Evolutionary conservation across 257 asterid genomes (phyloP).

Genomic region (Ophiorrhiza pumila): DNA sequence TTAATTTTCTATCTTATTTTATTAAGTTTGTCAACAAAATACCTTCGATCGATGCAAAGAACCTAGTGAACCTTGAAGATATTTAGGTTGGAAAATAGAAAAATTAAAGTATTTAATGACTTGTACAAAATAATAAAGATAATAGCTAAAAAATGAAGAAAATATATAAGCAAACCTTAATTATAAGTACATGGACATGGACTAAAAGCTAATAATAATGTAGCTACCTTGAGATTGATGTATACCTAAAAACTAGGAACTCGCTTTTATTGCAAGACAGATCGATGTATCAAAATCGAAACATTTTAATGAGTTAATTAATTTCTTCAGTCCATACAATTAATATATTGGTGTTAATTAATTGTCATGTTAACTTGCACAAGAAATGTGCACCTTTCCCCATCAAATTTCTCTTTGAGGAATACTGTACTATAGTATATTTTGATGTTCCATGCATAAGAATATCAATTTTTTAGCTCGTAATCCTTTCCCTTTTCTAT

Average conservation of each 20-base stretch:
- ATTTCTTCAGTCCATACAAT: too few relatives aligned
- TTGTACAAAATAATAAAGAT: not conserved
- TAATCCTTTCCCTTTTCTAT: not conserved
- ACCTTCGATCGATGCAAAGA: too few relatives aligned
- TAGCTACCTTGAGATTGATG: slow-evolving; percentile 18
- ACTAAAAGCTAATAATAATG: not conserved
- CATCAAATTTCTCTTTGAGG: not conserved
- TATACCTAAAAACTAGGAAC: slow-evolving; percentile 17
- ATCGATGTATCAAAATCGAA: slow-evolving; percentile 5
- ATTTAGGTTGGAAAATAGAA: not conserved
- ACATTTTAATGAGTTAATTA: not conserved
- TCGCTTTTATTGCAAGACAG: slow-evolving; percentile 16
- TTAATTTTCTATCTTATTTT: not conserved
- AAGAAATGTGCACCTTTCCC: not conserved
- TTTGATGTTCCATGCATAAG: not conserved
- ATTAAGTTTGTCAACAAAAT: not conserved
- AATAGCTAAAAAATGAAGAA: too few relatives aligned
- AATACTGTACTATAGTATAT: not conserved
- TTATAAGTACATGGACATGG: not conserved
- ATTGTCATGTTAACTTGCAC: not conserved
- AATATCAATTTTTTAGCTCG: not conserved
- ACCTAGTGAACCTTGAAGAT: too few relatives aligned
- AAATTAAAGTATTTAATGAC: not conserved
- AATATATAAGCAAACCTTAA: not conserved
- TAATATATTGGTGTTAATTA: not conserved